Evolutionary conservation across 164 flowering plant species (phyloP), one percentile per base, ranked within the genome.

Genomic region (Piper betle): DNA sequence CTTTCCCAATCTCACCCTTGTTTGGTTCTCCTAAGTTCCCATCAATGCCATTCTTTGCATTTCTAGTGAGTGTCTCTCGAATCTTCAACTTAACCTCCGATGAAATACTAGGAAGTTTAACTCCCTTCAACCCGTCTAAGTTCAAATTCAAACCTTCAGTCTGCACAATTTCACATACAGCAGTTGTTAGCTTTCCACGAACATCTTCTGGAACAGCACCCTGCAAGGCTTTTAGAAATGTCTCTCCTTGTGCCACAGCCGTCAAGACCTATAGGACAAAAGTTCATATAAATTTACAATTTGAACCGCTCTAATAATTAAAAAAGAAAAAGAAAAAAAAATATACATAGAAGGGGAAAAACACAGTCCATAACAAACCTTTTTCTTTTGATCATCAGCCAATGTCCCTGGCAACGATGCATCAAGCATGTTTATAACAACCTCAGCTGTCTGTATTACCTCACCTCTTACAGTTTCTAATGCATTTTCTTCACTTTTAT

Each of bases 181-280:
- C 72, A 63, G 77, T 64, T 59, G 94, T 84, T 52, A 93, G 86
- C 70, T 88, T 90, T 70, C 74, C 99, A 55, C 96, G 82, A 68
- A 85, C 97, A 74, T 93, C 95, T 62, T 86, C 97, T 39, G 99
- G 99, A 53, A 93, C 95, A 68, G 96, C 99, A 81, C 80, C 96
- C 74, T 93, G 79, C 73, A 93, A 76, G 74, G 99, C 97, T 61
- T 78, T 85, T 73, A 88, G 53, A n/a, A 93, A 53, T 17, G 99
- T 81, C 74, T 88, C 91, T 68, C 99, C 99, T 75, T 78, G 86
- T 69, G 68, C 84, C 63, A 93, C 83, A 58, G 97, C 97, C 69
- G 69, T 68, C 63, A 88, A 79, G 60, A 90, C 96, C 99, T 93
- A 82, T 62, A 72, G 12, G 16, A 37, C 39, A 67, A 57, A 33